These are phyloP conservation scores for Bipolaris cookei DNA, from an alignment of 2,329 filamentous ascomycete genomes.

Conservation along the genomic window DNA sequence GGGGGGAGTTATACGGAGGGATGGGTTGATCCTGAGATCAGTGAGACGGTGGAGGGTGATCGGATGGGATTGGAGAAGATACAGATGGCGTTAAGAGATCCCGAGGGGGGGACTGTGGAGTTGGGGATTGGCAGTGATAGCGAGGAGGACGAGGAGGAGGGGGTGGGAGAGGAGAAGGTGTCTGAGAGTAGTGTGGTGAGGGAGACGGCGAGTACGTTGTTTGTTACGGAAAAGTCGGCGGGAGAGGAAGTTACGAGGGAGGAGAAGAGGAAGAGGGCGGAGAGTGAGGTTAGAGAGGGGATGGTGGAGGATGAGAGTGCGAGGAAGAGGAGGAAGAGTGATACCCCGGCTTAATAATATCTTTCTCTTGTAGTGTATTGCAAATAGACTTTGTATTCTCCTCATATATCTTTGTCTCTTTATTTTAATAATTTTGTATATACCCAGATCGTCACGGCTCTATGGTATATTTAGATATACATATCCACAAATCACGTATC, in stretches of 20 bases:
- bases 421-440: no score
- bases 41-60: slow-evolving; percentile 49
- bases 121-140: slow-evolving; percentile 3
- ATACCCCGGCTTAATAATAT: neutral
- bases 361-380: no score
- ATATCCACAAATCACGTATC: no score
- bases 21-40: slow-evolving; percentile 50
- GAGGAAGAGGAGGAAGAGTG: slow-evolving; percentile 4
- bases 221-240: slow-evolving; percentile 7
- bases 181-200: neutral
- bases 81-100: slow-evolving; percentile 19
- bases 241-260: slow-evolving; percentile 10
- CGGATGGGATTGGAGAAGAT: slow-evolving; percentile 37
- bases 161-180: neutral
- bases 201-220: slow-evolving; percentile 12
- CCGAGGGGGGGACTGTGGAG: slow-evolving; percentile 14
- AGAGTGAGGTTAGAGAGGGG: slow-evolving; percentile 1
- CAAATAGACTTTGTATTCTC: no score
- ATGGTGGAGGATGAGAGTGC: neutral
- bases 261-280: slow-evolving; percentile 11
- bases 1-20: slow-evolving; percentile 51
- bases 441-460: no score
- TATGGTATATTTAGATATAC: no score
- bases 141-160: slow-evolving; percentile 4
- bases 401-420: no score